Base-by-base conservation (phyloP, 1,139 yeast genomes). In the Suhomyces taliae region DNA sequence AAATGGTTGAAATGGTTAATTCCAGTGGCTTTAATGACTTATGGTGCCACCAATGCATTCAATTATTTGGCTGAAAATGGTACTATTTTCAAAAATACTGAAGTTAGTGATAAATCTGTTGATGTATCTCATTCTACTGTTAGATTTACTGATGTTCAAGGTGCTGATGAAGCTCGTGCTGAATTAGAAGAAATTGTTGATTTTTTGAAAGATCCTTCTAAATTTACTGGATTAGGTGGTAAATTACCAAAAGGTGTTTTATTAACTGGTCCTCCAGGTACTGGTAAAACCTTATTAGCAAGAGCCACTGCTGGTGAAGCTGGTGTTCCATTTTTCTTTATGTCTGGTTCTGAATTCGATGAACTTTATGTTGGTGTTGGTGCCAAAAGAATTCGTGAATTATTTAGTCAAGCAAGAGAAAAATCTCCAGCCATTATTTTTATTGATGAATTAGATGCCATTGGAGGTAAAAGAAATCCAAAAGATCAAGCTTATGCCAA, bases 281-380 rank as follows among this genome's bases (percentile, higher is more conserved):
- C 99, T 7, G 99, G 99, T 81, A 95, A 95, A 67, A 95, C 99
- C 1, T 74, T 95, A 53, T 79, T 95, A 53, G 99, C 99, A 1
- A 82, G 99, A 58, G 99, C 99, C 15, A 95, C 97, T 36, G 99
- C 99, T 9, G 99, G 99, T 51, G 99, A 95, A 69, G 99, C 99
- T 2, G 99, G 97, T 41, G 99, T 93, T 31, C 99, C 98, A 29
- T 95, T 95, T 64, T 93, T 93, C 69, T 93, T 91, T 69, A 91
- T 93, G 98, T 87, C 96, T 5, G 99, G 99, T 43, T 90, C 97
- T 2, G 99, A 95, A 67, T 95, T 95, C 64, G 99, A 95, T 65
- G 99, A 95, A 66, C 81, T 95, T 55, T 95, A 91, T 60, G 99
- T 95, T 34, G 99, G 99, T 65, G 99, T 95, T 36, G 99, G 99